Evolutionary conservation across 2,329 filamentous ascomycete species (phyloP), one percentile per base, ranked within the genome.

Genomic region (Aspergillus calidoustus): DNA sequence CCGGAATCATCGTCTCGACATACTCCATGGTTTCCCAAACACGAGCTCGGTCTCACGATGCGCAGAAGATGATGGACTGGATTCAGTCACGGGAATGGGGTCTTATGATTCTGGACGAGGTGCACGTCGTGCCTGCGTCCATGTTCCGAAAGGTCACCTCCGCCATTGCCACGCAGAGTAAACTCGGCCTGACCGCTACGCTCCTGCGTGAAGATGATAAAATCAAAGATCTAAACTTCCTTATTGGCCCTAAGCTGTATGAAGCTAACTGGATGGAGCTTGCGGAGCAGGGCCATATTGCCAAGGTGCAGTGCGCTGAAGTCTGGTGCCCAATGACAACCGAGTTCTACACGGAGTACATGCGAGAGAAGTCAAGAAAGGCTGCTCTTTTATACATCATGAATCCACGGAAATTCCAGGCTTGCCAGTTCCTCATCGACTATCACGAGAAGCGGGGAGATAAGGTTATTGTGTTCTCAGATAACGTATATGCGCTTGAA

Each of bases 221-320:
- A 81, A 99, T 99, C 74, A 92, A 91, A 28, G 93, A 98, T 82
- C 80, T 99, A 50, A 99, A 99, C 76, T 99, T 98, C 74, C 81
- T 99, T 61, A 98, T 99, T 71, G 95, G 95, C 0, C 95, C 95
- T 0, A 99, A 99, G 77, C 83, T 99, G 0, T 99, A 97, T 74
- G 95, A 99, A 78, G 95, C 95, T 30, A 99, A 99, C 76, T 99
- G 95, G 95, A 97, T 98, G 89, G 95, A 99, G 76, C 86, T 99
- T 46, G 95, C 94, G 1, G 92, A 97, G 72, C 93, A 97, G 78
- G 95, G 95, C 0, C 93, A 97, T 74, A 99, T 99, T 75, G 95
- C 95, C 41, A 90, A 92, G 68, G 95, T 99, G 2, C 95, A 99
- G 77, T 99, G 95, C 76, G 95, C 95, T 15, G 95, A 99, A 77